Percentiles rank a stretch among this genome's conserved stretches.
These are phyloP conservation scores for Strobilomyces echinocephalus DNA, from an alignment of 768 basidiomycete genomes.

Conservation along the genomic window DNA sequence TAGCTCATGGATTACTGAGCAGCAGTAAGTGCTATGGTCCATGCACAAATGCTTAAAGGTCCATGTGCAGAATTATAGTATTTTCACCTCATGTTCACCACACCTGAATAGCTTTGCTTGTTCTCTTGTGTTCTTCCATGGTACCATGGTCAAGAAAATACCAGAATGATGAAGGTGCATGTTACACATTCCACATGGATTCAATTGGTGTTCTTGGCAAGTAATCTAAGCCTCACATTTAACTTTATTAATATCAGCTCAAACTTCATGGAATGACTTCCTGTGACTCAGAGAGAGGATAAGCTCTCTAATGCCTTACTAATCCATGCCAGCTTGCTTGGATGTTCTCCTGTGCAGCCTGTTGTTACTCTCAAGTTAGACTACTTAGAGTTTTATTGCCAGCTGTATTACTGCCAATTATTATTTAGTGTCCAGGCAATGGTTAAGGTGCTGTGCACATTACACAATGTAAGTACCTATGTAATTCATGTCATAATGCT, in stretches of 20 bases:
- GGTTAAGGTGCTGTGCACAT: not conserved
- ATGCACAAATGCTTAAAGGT: too few relatives aligned
- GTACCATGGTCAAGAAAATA: too few relatives aligned
- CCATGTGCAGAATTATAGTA: too few relatives aligned
- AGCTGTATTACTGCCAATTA: not conserved
- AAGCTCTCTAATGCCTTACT: not conserved
- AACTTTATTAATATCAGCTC: not conserved
- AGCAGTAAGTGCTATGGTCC: too few relatives aligned
- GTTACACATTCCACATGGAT: not conserved
- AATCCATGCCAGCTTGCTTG: not conserved
- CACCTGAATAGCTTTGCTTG: too few relatives aligned
- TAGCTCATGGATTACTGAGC: too few relatives aligned
- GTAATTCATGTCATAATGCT: not conserved
- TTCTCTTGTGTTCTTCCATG: too few relatives aligned
- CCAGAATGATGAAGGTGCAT: too few relatives aligned
- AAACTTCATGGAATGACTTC: not conserved
- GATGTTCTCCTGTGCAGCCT: not conserved
- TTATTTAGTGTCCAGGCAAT: not conserved
- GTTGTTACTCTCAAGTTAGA: not conserved
- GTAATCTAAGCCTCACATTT: not conserved
- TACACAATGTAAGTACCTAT: not conserved
- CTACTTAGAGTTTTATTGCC: not conserved
- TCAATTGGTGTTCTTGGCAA: not conserved
- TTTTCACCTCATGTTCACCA: too few relatives aligned
- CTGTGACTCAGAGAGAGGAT: not conserved